Conservation (phyloP, 352 stramenopile genomes). For the Phytopythium cucurbitacearum region DNA sequence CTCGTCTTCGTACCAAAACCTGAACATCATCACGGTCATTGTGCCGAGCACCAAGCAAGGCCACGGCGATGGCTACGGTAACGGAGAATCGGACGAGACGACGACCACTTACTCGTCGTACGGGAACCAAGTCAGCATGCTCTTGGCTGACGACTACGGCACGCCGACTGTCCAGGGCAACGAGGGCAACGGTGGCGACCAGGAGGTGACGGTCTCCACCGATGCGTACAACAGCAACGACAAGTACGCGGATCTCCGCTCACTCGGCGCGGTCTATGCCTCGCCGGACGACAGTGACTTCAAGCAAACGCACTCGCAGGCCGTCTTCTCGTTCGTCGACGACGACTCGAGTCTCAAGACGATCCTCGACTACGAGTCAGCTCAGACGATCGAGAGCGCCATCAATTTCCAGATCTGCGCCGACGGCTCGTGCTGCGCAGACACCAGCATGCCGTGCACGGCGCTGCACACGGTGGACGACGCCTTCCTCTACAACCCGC, state of each 20-base stretch:
- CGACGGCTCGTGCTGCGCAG: not conserved
- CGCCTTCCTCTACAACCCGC: conserved; percentile 64
- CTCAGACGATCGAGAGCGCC: not conserved
- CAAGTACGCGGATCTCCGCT: conserved; percentile 4
- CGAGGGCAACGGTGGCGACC: not conserved
- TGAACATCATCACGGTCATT: not conserved
- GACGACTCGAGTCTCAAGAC: not conserved
- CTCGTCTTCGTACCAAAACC: not conserved
- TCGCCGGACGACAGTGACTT: not conserved
- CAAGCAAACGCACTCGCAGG: not conserved
- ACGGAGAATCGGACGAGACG: not conserved
- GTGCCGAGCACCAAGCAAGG: not conserved
- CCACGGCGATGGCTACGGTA: not conserved
- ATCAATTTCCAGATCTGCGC: not conserved
- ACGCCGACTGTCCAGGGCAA: too few species aligned
- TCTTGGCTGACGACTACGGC: conserved; percentile 1
- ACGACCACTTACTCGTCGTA: too few species aligned
- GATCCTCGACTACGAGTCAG: not conserved
- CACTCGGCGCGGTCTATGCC: not conserved
- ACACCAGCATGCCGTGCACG: not conserved
- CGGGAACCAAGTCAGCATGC: not conserved
- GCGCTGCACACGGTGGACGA: conserved; percentile 10
- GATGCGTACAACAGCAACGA: conserved; percentile 1
- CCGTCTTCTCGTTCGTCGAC: conserved; percentile 4
- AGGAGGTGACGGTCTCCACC: too few species aligned